A percentile compares a stretch with the other conserved stretches of the same genome.
These are phyloP conservation scores for Colletotrichum horii DNA, from an alignment of 2,329 filamentous ascomycete genomes.

Conservation along the genomic window DNA sequence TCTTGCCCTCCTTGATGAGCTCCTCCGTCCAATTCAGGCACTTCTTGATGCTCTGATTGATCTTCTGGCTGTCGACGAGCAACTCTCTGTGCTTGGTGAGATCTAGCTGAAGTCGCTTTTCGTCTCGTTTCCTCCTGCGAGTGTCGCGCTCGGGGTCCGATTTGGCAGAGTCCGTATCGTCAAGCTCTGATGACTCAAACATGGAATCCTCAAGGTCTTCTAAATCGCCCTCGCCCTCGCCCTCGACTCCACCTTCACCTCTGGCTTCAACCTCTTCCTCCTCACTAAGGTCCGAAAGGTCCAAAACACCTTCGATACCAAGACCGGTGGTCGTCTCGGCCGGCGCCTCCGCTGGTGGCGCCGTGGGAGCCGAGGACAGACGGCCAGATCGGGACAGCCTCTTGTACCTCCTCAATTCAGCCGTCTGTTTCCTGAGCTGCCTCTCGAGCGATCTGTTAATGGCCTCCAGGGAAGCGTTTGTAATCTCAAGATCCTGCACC, in stretches of 20 bases:
- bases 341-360: constrained; percentile 46
- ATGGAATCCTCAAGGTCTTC: constrained; percentile 51
- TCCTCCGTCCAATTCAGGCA: constrained; percentile 91
- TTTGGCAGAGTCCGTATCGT: constrained; percentile 41
- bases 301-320: constrained; percentile 44
- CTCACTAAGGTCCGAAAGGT: constrained; percentile 58
- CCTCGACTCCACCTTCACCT: background rate
- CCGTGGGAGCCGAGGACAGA: constrained; percentile 60
- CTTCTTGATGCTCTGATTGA: constrained; percentile 91
- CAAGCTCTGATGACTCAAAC: constrained; percentile 40
- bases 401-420: constrained; percentile 83
- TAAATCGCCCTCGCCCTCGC: constrained; percentile 43
- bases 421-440: constrained; percentile 88
- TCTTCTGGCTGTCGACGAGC: constrained; percentile 87
- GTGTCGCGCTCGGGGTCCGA: constrained; percentile 43
- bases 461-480: constrained; percentile 90
- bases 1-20: constrained; percentile 86
- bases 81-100: constrained; percentile 88
- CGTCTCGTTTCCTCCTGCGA: constrained; percentile 73
- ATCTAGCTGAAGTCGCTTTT: constrained; percentile 83
- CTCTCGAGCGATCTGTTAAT: constrained; percentile 94
- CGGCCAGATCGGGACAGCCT: constrained; percentile 84
- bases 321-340: constrained; percentile 49
- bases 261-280: constrained; percentile 41
- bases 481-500: constrained; percentile 95